Evolutionary conservation across 371 early-diverging fungal species (phyloP), one percentile per base, ranked within the genome.

Genomic region (Lichtheimia ornata): DNA sequence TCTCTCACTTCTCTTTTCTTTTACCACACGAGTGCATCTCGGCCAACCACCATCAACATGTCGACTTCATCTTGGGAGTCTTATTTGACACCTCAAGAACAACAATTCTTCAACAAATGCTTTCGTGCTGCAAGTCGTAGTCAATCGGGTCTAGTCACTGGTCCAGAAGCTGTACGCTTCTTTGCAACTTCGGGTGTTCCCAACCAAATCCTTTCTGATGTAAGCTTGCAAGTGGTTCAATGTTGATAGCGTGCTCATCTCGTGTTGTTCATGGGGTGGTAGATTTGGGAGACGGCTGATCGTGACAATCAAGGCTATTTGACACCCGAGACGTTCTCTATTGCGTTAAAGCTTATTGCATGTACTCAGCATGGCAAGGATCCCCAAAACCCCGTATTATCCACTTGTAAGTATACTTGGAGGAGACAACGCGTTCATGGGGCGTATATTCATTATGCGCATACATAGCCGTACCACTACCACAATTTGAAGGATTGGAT

Each of bases 231-330:
- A 24, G 35, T 9, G 6, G 35, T 35, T 35, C 35, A 35, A 0
- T 9, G 9, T 35, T 9, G 35, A 2, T 35, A 35, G 6, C 9
- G 11, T 35, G 2, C 35, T 35, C 35, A 35, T 35, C 35, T 35
- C 35, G 35, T 11, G 11, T 35, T 35, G 22, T 22, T 22, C 22
- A 22, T 35, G 5, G 28, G 0, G 7, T 4, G 35, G 9, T 20
- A 91, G 87, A 92, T 97, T 53, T 95, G 95, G 95, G 84, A 88
- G 56, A 73, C 89, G 20, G 87, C 91, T 9, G 94, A 94, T 70
- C 65, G 80, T 1, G 90, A 90, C 18, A 82, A 86, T 65, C 82
- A 87, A 61, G 95, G 94, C 14, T 84, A 84, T 42, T 74, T 94
- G 51, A 84, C 83, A 17, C 81, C 80, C 25, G 80, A 79, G 24